Percentiles rank a stretch among this genome's conserved stretches.
Conservation (phyloP, 805 yeast genomes). For the Yamadazyma ubonensis region DNA sequence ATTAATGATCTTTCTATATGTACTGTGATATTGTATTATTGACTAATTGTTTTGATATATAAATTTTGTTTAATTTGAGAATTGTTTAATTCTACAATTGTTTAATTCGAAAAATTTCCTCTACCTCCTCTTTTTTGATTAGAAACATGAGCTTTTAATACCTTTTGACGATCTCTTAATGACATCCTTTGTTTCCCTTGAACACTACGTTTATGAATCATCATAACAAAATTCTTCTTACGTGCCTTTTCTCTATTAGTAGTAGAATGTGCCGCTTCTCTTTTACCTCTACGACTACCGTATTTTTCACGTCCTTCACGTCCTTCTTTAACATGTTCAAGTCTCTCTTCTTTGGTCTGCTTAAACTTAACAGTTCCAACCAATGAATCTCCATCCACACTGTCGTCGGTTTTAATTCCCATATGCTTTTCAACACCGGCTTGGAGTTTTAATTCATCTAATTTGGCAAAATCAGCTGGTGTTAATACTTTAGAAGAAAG, state of each 20-base stretch:
- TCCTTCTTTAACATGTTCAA: constrained; percentile 86
- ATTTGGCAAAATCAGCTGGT: constrained; percentile 96
- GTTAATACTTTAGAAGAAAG: constrained; percentile 81
- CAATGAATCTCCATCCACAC: constrained; percentile 74
- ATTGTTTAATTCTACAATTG: no score
- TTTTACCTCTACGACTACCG: constrained; percentile 83
- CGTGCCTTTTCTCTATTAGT: constrained; percentile 95
- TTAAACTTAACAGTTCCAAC: constrained; percentile 80
- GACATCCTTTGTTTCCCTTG: constrained; percentile 92
- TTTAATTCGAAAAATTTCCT: no score
- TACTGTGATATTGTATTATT: constrained; percentile 4
- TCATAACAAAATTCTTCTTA: constrained; percentile 98
- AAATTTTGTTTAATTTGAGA: not conserved
- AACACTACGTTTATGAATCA: constrained; percentile 92
- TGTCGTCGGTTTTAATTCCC: constrained; percentile 76
- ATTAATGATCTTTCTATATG: constrained; percentile 4
- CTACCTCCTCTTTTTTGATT: constrained; percentile 85
- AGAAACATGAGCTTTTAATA: constrained; percentile 78
- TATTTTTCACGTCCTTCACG: constrained; percentile 89
- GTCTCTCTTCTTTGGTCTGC: constrained; percentile 85
- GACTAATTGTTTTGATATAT: constrained; percentile 1
- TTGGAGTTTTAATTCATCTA: constrained; percentile 79
- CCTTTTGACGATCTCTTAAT: constrained; percentile 85
- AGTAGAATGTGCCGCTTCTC: constrained; percentile 76
- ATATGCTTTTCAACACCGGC: constrained; percentile 83